These are phyloP conservation scores for Rhizopogon roseolus DNA, from an alignment of 768 basidiomycete genomes.

Conservation along the genomic window DNA sequence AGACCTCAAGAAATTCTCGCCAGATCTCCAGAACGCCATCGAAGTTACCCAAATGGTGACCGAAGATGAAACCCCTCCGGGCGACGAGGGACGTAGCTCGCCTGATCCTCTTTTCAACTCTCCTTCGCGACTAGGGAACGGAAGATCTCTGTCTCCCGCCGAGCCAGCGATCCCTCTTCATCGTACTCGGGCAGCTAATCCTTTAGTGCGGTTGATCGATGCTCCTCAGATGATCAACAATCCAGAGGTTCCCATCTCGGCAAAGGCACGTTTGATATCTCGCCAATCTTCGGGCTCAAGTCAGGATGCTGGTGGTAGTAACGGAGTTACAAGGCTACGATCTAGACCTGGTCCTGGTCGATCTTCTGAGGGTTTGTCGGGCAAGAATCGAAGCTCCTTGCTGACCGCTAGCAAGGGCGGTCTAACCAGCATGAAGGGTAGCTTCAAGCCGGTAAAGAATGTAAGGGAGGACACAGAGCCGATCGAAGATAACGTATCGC, in stretches of 20 bases:
- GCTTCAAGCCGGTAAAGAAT: slow-evolving; percentile 18
- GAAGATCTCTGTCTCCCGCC: slow-evolving; percentile 3
- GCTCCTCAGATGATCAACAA: slow-evolving; percentile 17
- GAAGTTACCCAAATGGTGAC: slow-evolving; percentile 20
- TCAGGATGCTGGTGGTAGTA: slow-evolving; percentile 8
- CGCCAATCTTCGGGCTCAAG: slow-evolving; percentile 6
- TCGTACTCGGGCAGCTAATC: slow-evolving; percentile 45
- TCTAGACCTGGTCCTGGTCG: slow-evolving; percentile 47
- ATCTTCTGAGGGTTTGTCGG: slow-evolving; percentile 38
- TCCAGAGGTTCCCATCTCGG: slow-evolving; percentile 38
- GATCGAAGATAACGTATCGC: slow-evolving; percentile 9
- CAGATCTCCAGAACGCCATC: slow-evolving; percentile 18
- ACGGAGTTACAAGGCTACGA: slow-evolving; percentile 8
- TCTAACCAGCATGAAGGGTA: slow-evolving; percentile 47
- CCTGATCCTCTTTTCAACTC: slow-evolving; percentile 28
- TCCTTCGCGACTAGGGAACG: slow-evolving; percentile 7
- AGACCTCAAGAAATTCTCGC: slow-evolving; percentile 12
- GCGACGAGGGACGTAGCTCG: neutral
- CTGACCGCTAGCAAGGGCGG: slow-evolving; percentile 49
- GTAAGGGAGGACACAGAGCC: slow-evolving; percentile 17
- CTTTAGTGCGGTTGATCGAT: slow-evolving; percentile 50
- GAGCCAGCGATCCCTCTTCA: slow-evolving; percentile 28
- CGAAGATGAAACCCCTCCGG: neutral
- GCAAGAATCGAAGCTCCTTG: slow-evolving; percentile 45
- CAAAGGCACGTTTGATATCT: slow-evolving; percentile 43